Percentiles rank a stretch among this genome's conserved stretches.
Conservation (phyloP, 225 moss, liverwort and hornwort genomes). For the Pleurozium schreberi region DNA sequence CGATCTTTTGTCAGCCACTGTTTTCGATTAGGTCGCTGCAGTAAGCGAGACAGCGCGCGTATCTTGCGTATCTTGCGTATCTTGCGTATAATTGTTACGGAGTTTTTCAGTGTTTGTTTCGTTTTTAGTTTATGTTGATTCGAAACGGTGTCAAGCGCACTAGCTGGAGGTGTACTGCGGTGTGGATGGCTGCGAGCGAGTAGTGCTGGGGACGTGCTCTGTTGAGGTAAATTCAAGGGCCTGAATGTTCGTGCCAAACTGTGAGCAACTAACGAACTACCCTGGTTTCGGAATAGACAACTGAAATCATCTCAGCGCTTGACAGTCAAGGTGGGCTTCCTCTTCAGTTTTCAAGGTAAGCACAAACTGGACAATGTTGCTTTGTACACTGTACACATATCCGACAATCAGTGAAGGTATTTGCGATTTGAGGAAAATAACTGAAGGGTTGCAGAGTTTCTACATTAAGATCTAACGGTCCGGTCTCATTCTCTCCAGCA, state of each 20-base stretch:
- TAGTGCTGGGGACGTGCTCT: background rate
- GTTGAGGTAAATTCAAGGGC: background rate
- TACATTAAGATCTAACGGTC: background rate
- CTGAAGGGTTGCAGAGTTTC: background rate
- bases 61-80: background rate
- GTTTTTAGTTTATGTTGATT: background rate
- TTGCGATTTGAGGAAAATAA: background rate
- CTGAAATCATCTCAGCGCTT: background rate
- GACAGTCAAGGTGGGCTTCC: background rate
- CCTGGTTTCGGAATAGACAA: background rate
- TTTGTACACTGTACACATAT: background rate
- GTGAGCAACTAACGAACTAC: background rate
- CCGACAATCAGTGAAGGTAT: background rate
- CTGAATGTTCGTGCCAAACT: slow-evolving; percentile 21
- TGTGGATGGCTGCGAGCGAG: background rate
- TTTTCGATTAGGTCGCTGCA: background rate
- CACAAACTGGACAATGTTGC: background rate
- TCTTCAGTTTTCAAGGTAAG: background rate
- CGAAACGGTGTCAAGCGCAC: background rate
- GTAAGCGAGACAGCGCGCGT: background rate
- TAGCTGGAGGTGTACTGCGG: background rate
- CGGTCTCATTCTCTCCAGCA: background rate
- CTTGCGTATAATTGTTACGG: background rate
- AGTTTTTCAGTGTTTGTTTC: background rate
- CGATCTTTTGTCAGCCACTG: background rate